Base-by-base conservation (phyloP, 1,284 basidiomycete species). In the Leccinum fuscescens region DNA sequence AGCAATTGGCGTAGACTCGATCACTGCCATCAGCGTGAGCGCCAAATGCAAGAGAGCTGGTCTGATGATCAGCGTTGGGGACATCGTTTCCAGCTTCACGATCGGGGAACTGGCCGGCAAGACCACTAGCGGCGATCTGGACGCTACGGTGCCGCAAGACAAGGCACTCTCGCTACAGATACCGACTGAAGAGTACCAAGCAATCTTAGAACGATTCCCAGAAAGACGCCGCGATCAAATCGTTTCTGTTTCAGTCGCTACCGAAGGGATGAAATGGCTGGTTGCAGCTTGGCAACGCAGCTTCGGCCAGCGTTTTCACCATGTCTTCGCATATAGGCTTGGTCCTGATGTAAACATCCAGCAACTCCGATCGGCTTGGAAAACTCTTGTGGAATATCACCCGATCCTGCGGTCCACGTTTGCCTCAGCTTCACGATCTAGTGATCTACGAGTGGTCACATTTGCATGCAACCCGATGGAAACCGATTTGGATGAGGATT, bases 1-100 rank as follows among this genome's bases (percentile, higher is more conserved):
- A 11, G 72, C 79, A 5, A 66, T 83, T 6, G 82, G 82, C 8
- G 72, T 83, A n/a, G 82, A 83, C 64, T 83, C 82, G 1, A 83
- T 83, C 57, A 80, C 78, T 29, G 80, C 82, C 17, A 80, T 83
- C 49, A 78, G 79, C 60, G 71, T 83, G 17, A 74, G 76, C 7
- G 73, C 79, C 22, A 76, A 72, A 55, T 76, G 74, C 58, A 75
- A 77, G 48, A 69, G 69, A 51, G 72, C 67, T 9, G 80, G 80
- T 1, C 60, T 81, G 35, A 63, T 60, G 6, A 56, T 82, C n/a
- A 67, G 65, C 17, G 74, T 77, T 3, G 76, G 72, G 42, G 78
- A 82, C 50, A 73, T 82, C 20, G 67, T 79, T 44, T 74, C 67
- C 35, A 79, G 80, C 55, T 65, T 65, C 46, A 77, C 76, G 1